Evolutionary conservation across 495 filamentous ascomycete species (phyloP).

Genomic region (Aspergillus hancockii): DNA sequence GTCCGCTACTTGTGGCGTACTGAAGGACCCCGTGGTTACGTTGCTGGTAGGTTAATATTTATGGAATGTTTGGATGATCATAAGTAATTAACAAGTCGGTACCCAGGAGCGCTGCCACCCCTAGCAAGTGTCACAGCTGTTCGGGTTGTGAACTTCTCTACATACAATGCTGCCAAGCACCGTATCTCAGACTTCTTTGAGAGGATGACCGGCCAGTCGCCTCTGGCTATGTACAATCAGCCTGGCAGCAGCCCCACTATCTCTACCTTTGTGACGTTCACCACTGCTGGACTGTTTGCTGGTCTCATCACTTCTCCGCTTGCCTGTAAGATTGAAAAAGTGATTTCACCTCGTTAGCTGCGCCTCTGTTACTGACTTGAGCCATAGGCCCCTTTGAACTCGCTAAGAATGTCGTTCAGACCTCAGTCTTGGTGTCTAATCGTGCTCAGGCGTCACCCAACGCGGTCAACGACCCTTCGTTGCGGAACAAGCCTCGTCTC

Average conservation of each 20-base stretch:
- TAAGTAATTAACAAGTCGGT: constrained; percentile 6
- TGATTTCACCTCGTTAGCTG: not conserved
- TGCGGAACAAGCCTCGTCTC: constrained; percentile 72
- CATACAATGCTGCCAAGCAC: constrained; percentile 85
- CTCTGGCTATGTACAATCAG: constrained; percentile 69
- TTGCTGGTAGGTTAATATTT: constrained; percentile 38
- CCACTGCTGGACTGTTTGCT: constrained; percentile 73
- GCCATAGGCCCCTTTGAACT: constrained; percentile 83
- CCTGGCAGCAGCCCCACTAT: constrained; percentile 68
- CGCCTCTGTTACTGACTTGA: not conserved
- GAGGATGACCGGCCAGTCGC: constrained; percentile 63
- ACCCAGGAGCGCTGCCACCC: constrained; percentile 73
- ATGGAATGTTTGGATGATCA: not conserved
- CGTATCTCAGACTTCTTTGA: constrained; percentile 56
- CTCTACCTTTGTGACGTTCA: constrained; percentile 71
- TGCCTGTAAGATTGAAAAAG: constrained; percentile 64
- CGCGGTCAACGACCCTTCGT: constrained; percentile 57
- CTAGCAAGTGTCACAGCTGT: constrained; percentile 86
- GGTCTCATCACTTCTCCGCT: constrained; percentile 80
- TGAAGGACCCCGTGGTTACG: constrained; percentile 49
- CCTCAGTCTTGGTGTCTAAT: constrained; percentile 79
- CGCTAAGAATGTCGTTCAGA: constrained; percentile 88
- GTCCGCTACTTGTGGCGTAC: constrained; percentile 46
- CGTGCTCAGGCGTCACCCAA: constrained; percentile 59
- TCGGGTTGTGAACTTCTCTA: constrained; percentile 88